Evolutionary conservation across 257 asterid species (phyloP).

Genomic region (Solanum lycopersicoides): DNA sequence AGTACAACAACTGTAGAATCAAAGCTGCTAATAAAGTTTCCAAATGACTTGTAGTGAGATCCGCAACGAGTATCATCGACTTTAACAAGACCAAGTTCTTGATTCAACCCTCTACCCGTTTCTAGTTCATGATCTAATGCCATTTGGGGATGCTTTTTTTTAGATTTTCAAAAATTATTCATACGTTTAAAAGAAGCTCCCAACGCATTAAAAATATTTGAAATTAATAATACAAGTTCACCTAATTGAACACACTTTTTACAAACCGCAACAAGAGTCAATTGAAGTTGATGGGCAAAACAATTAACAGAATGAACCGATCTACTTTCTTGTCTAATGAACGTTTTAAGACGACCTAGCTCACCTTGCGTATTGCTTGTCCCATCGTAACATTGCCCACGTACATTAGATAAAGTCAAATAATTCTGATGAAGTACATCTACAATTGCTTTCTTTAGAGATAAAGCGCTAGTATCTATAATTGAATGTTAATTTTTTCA

Average conservation of each 20-base stretch:
- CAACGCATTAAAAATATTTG: not conserved
- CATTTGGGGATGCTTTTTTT: not conserved
- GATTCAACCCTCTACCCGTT: not conserved
- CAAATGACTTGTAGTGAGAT: not conserved
- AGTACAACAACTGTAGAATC: not conserved
- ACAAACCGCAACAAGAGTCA: not conserved
- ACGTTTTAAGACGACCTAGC: not conserved
- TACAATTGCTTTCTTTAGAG: not conserved
- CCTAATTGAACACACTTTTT: not conserved
- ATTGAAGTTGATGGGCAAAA: not conserved
- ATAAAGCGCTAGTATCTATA: not conserved
- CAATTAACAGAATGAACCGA: not conserved
- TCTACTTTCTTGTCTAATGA: not conserved
- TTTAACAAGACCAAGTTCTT: not conserved
- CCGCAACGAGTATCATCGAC: not conserved
- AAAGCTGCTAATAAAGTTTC: not conserved
- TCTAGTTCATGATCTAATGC: not conserved
- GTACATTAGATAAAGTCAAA: not conserved
- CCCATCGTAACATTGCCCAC: not conserved
- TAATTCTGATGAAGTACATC: not conserved
- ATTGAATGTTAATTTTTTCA: not conserved
- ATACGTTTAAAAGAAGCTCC: not conserved
- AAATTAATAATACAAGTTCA: not conserved
- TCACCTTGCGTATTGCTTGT: not conserved
- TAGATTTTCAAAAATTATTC: not conserved